Conservation (phyloP, 2,329 filamentous ascomycete species). For the Talaromyces sp. region DNA sequence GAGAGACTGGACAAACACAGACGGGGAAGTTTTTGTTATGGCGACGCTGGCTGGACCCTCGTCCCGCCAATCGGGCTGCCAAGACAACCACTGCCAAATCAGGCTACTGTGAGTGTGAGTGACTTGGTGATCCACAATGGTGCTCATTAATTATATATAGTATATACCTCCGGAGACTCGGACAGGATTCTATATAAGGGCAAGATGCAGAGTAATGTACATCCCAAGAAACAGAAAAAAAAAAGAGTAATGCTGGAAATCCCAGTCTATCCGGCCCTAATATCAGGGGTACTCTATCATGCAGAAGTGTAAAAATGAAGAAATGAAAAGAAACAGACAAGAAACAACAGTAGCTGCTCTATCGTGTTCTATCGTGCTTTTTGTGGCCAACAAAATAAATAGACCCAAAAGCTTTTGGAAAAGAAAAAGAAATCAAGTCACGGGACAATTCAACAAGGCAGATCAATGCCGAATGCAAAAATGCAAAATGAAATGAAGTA, state of each 20-base stretch:
- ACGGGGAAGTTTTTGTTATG: slow-evolving; percentile 13
- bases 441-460: slow-evolving; percentile 27
- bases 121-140: too few species aligned
- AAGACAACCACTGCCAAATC: not conserved
- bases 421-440: slow-evolving; percentile 17
- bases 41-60: not conserved
- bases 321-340: not conserved
- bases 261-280: slow-evolving; percentile 2
- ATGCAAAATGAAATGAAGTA: not conserved
- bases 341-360: not conserved
- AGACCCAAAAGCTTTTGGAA: slow-evolving; percentile 18
- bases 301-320: not conserved
- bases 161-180: not conserved
- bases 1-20: slow-evolving; percentile 8
- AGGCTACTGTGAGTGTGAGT: not conserved
- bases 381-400: slow-evolving; percentile 2
- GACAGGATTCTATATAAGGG: not conserved
- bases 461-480: slow-evolving; percentile 21
- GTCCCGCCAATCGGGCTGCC: slow-evolving; percentile 2
- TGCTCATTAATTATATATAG: too few species aligned
- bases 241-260: not conserved
- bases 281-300: not conserved
- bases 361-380: not conserved
- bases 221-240: not conserved
- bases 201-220: not conserved